These are phyloP conservation scores for Suhomyces bolitotheri DNA, from an alignment of 1,139 yeast species.

Conservation along the genomic window DNA sequence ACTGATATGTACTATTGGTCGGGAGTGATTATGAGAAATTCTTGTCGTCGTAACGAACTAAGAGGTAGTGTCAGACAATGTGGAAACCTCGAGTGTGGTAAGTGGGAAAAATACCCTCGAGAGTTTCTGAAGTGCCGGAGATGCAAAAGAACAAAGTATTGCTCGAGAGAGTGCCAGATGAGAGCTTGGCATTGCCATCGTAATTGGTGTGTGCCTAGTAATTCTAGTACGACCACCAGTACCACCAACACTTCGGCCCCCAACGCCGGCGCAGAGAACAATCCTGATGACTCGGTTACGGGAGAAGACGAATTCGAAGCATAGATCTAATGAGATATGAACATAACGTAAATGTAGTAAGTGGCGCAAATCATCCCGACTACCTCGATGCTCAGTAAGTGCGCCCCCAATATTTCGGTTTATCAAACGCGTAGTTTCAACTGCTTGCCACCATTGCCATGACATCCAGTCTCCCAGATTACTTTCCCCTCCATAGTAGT, in stretches of 20 bases:
- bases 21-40: conserved; percentile 92
- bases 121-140: conserved; percentile 94
- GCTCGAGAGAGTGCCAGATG: conserved; percentile 89
- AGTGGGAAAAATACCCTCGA: conserved; percentile 87
- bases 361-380: no score
- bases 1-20: conserved; percentile 95
- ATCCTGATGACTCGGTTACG: conserved; percentile 12
- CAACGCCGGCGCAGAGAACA: conserved; percentile 5
- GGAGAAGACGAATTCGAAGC: conserved; percentile 13
- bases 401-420: no score
- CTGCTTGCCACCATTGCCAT: no score
- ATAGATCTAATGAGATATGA: conserved; percentile 8
- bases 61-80: conserved; percentile 93
- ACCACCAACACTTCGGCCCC: conserved; percentile 16
- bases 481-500: conserved; percentile 16
- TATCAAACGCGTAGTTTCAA: no score
- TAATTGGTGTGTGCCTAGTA: conserved; percentile 81
- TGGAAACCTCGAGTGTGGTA: conserved; percentile 91
- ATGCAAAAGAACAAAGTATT: conserved; percentile 92
- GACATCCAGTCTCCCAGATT: conserved; percentile 11
- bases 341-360: neutral
- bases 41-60: conserved; percentile 85
- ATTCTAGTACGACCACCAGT: conserved; percentile 24
- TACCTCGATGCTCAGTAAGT: no score
- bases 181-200: conserved; percentile 91